Percentiles rank a stretch among this genome's conserved stretches.
phyloP scores from a whole-genome alignment of 202 grass and related monocot genomes.

The Digitaria exilis region DNA sequence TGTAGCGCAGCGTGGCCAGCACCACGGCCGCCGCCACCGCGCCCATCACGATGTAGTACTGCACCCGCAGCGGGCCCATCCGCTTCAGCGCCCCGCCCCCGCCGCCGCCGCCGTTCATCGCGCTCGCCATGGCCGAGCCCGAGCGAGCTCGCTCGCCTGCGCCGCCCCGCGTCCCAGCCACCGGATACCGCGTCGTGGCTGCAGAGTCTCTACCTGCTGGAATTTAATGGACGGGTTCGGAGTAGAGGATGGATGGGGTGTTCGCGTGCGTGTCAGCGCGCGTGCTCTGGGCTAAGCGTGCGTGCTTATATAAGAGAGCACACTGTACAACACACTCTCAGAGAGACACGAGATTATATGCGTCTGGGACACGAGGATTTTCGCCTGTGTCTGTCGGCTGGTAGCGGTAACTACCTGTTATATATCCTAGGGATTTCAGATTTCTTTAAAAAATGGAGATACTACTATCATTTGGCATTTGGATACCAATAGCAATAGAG shows the following conservation, averaged over 20 bases:
- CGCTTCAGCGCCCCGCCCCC: conserved; percentile 25
- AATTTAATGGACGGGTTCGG: background rate
- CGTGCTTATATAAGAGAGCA: background rate
- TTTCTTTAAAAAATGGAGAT: too few relatives aligned
- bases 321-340: background rate
- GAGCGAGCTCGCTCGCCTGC: background rate
- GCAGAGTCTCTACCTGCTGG: background rate
- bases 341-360: too few relatives aligned
- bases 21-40: conserved; percentile 45
- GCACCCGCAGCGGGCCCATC: conserved; percentile 36
- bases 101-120: conserved; percentile 25
- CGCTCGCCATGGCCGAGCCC: conserved; percentile 34
- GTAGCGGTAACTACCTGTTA: background rate
- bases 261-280: background rate
- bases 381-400: background rate
- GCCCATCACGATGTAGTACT: conserved; percentile 69
- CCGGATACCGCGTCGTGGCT: background rate
- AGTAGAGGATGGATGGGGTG: background rate
- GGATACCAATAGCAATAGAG: too few relatives aligned
- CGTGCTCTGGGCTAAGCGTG: background rate
- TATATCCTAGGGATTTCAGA: too few relatives aligned
- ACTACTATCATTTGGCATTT: too few relatives aligned
- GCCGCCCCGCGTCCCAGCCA: background rate
- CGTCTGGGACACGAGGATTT: background rate
- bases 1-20: conserved; percentile 52